phyloP scores from a whole-genome alignment of 305 asterid species.

The Euphrasia arctica region DNA sequence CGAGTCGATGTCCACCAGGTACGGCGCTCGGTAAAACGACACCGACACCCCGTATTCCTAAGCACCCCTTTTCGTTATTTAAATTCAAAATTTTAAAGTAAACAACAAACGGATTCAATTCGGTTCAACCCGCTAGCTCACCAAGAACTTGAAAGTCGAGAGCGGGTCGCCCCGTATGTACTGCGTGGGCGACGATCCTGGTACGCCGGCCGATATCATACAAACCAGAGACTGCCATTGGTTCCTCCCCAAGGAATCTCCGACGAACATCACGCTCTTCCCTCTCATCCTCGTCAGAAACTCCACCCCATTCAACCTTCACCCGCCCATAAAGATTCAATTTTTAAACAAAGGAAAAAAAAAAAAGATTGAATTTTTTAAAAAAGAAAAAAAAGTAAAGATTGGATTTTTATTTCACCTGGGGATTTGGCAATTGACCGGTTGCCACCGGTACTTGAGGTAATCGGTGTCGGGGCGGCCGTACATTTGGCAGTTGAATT shows the following conservation, averaged over 20 bases:
- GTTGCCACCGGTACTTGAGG: constrained; percentile 87
- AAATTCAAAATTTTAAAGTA: too few species aligned
- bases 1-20: constrained; percentile 75
- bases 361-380: too few species aligned
- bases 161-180: constrained; percentile 62
- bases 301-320: constrained; percentile 66
- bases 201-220: constrained; percentile 62
- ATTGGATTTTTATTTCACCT: constrained; percentile 31
- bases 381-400: background rate
- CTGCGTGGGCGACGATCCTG: constrained; percentile 54
- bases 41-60: constrained; percentile 71
- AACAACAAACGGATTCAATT: too few species aligned
- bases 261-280: constrained; percentile 88
- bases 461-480: constrained; percentile 89
- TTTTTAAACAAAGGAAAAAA: too few species aligned
- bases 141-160: constrained; percentile 69
- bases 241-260: constrained; percentile 87
- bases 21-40: constrained; percentile 82
- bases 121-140: constrained; percentile 13
- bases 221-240: constrained; percentile 91
- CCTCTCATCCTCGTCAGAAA: constrained; percentile 75
- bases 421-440: constrained; percentile 68
- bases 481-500: constrained; percentile 77
- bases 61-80: too few species aligned
- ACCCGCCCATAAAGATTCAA: background rate